Conservation (phyloP, 2,329 filamentous ascomycete genomes). For the Cadophora gregata region DNA sequence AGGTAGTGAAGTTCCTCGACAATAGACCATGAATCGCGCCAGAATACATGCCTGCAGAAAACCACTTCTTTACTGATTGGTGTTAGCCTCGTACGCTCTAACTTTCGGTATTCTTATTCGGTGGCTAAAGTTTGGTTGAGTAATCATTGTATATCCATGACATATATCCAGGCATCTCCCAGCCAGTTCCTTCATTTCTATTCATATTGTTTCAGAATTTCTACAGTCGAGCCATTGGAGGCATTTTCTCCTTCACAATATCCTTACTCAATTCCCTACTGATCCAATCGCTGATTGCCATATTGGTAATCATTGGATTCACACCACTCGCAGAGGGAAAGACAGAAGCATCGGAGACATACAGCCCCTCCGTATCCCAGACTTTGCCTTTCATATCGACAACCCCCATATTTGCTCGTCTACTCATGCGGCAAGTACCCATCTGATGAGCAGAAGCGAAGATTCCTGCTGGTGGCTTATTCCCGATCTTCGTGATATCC, state of each 20-base stretch:
- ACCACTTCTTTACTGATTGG: background rate
- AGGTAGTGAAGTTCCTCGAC: too few species aligned
- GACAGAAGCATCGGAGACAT: slow-evolving; percentile 74
- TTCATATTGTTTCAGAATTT: background rate
- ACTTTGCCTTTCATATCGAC: slow-evolving; percentile 62
- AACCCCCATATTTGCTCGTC: slow-evolving; percentile 52
- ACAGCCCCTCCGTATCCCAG: slow-evolving; percentile 69
- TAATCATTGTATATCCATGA: slow-evolving; percentile 3
- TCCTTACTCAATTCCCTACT: slow-evolving; percentile 23
- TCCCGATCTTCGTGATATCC: slow-evolving; percentile 53
- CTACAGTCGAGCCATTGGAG: slow-evolving; percentile 24
- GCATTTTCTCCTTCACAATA: slow-evolving; percentile 22
- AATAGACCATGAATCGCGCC: too few species aligned
- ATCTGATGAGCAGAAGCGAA: slow-evolving; percentile 78
- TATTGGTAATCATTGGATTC: slow-evolving; percentile 79
- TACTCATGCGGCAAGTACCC: slow-evolving; percentile 75
- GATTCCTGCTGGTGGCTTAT: slow-evolving; percentile 54
- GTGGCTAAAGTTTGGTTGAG: background rate
- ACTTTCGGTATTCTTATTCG: background rate
- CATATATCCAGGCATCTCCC: background rate
- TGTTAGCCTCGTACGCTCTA: background rate
- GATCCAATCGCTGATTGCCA: slow-evolving; percentile 71
- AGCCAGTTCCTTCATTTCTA: background rate
- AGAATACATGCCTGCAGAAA: background rate
- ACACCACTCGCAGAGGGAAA: slow-evolving; percentile 77